A percentile compares a stretch with the other conserved stretches of the same genome.
Evolutionary conservation across 2,329 filamentous ascomycete species (phyloP).

Genomic region (Aschersonia sp.): DNA sequence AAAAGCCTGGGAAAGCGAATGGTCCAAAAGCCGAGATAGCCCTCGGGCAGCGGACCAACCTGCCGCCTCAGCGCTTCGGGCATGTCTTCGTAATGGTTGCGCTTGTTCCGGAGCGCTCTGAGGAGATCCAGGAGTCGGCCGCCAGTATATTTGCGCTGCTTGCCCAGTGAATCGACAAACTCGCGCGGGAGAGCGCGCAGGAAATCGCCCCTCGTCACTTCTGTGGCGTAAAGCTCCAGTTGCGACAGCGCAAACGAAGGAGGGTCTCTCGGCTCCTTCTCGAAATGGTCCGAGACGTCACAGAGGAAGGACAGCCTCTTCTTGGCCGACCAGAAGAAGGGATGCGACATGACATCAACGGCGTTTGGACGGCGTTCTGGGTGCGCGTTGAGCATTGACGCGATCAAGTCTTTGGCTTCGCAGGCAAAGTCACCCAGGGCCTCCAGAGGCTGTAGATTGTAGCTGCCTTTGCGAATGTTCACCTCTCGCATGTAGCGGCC

Average conservation of each 20-base stretch:
- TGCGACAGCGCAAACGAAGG: slow-evolving; percentile 52
- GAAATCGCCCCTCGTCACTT: slow-evolving; percentile 58
- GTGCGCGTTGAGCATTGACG: slow-evolving; percentile 53
- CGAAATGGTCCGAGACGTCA: slow-evolving; percentile 91
- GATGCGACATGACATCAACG: slow-evolving; percentile 71
- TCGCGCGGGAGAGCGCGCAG: slow-evolving; percentile 58
- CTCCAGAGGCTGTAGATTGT: slow-evolving; percentile 55
- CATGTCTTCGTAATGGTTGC: slow-evolving; percentile 97
- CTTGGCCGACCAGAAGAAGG: slow-evolving; percentile 90
- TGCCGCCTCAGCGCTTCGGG: slow-evolving; percentile 53
- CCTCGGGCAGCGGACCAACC: slow-evolving; percentile 63
- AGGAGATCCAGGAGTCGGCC: slow-evolving; percentile 71
- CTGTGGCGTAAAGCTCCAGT: slow-evolving; percentile 37
- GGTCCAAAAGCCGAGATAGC: slow-evolving; percentile 77
- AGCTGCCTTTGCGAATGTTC: slow-evolving; percentile 86
- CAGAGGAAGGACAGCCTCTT: slow-evolving; percentile 88
- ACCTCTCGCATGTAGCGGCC: slow-evolving; percentile 92
- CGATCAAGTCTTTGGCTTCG: slow-evolving; percentile 78
- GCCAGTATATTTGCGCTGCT: slow-evolving; percentile 90
- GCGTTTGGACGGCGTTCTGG: slow-evolving; percentile 53
- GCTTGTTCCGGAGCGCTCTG: slow-evolving; percentile 84
- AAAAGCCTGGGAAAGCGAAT: slow-evolving; percentile 63
- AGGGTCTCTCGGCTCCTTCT: slow-evolving; percentile 77
- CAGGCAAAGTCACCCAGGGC: slow-evolving; percentile 68
- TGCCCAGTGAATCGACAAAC: slow-evolving; percentile 81